Conservation (phyloP, 768 basidiomycete species). For the Clavaria fumosa region DNA sequence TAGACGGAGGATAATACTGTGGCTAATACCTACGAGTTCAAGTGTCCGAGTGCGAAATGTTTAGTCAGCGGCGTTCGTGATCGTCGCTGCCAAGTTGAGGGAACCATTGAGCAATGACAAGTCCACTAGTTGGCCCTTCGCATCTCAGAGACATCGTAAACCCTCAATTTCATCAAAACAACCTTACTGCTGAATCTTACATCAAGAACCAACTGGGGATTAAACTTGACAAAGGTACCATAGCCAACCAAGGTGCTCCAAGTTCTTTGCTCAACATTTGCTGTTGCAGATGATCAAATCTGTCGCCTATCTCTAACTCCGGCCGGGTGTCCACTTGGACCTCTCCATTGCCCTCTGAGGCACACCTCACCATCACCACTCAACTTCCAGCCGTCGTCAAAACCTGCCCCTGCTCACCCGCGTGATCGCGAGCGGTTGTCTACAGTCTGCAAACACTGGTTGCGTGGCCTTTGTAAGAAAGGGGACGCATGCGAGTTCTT, state of each 20-base stretch:
- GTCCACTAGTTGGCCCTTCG: conserved; percentile 42
- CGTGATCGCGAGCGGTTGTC: conserved; percentile 70
- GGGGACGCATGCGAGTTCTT: conserved; percentile 96
- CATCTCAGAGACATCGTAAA: conserved; percentile 53
- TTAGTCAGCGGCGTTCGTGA: background rate
- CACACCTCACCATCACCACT: conserved; percentile 79
- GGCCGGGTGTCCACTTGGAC: conserved; percentile 79
- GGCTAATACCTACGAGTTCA: too few relatives aligned
- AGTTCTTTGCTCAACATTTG: conserved; percentile 3
- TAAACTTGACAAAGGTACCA: conserved; percentile 83
- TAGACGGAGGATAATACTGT: too few relatives aligned
- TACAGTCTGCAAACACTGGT: conserved; percentile 98
- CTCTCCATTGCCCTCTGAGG: conserved; percentile 81
- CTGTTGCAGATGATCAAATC: conserved; percentile 71
- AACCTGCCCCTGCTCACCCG: conserved; percentile 67
- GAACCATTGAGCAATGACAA: conserved; percentile 23
- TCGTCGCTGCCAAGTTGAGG: background rate
- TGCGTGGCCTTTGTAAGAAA: conserved; percentile 95
- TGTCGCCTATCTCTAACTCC: conserved; percentile 73
- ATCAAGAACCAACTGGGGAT: conserved; percentile 72
- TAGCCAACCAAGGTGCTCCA: too few relatives aligned
- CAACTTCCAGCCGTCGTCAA: conserved; percentile 86
- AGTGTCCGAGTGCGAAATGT: conserved; percentile 1
- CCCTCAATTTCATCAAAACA: conserved; percentile 92
- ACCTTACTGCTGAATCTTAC: conserved; percentile 65